Base-by-base conservation (phyloP, 768 basidiomycete species). In the Tephrocybe sp. region DNA sequence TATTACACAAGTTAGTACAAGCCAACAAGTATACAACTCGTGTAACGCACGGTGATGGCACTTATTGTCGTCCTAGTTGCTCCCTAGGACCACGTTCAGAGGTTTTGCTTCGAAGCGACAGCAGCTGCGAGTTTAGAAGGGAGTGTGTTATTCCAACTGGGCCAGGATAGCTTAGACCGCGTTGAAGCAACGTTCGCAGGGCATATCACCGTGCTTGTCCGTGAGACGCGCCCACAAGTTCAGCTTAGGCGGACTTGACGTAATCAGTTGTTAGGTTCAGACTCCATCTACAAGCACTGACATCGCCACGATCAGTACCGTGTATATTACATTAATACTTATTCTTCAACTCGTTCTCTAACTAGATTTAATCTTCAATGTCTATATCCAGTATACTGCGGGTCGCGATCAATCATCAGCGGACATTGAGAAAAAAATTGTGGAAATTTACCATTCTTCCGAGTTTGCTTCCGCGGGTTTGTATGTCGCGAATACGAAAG, bases 401-500 rank as follows among this genome's bases (percentile, higher is more conserved):
- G n/a, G n/a, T n/a, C n/a, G n/a, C n/a, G n/a, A 36, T 26, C 22
- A 25, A 25, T 11, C 4, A 38, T 19, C 18, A 45, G 5, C 7
- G 5, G 32, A 39, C 41, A 39, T 45, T 25, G 36, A 7, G 26
- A 18, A 27, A 22, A 37, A 30, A 15, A 27, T 25, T 22, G 2
- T 28, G 13, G 8, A 13, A 34, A 38, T 2, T 60, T 60, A 88
- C 88, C 87, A 91, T 70, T 89, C 87, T 64, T 93, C 90, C 0
- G 94, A 95, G 61, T 90, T 86, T 34, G 81, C 69, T 51, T 86
- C 87, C 2, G 89, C 82, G 11, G 95, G 95, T 50, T 86, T 89
- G 59, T 95, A 99, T 2, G 92, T 89, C 9, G 89, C 92, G 74
- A 98, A 98, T 5, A 82, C 78, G 57, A 92, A 88, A 5, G 86